Conservation (phyloP, 352 stramenopile species). For the Phytophthora ohioensis region DNA sequence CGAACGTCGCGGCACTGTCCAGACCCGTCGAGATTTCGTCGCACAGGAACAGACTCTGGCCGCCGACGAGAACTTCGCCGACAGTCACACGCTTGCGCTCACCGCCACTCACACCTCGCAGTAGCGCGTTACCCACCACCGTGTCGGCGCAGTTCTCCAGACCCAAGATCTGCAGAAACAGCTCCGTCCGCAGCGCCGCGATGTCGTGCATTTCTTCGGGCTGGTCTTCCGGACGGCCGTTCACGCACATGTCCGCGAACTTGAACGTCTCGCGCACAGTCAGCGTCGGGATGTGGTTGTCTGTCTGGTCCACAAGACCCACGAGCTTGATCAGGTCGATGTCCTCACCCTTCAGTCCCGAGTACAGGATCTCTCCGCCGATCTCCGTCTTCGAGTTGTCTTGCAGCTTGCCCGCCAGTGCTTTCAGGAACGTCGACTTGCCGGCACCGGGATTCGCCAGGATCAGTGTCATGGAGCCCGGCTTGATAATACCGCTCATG, state of each 20-base stretch:
- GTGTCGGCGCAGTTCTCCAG: constrained; percentile 92
- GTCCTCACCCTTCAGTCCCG: constrained; percentile 55
- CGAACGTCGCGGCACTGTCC: constrained; percentile 61
- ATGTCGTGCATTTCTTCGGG: constrained; percentile 79
- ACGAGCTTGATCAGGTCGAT: constrained; percentile 76
- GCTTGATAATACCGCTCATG: constrained; percentile 74
- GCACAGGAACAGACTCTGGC: constrained; percentile 78
- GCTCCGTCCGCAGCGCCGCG: constrained; percentile 64
- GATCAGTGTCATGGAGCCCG: constrained; percentile 52
- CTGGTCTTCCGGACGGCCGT: constrained; percentile 57
- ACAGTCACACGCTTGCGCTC: constrained; percentile 90
- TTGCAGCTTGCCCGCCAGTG: constrained; percentile 65
- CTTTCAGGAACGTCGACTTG: constrained; percentile 79
- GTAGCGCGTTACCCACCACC: constrained; percentile 90
- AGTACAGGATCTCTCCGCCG: constrained; percentile 68
- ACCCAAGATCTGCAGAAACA: constrained; percentile 85
- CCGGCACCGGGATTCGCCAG: constrained; percentile 64
- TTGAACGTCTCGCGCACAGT: constrained; percentile 92
- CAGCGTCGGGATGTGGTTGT: constrained; percentile 42
- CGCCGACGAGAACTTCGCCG: constrained; percentile 59
- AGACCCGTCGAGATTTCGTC: constrained; percentile 80
- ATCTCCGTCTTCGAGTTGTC: constrained; percentile 51
- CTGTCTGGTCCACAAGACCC: constrained; percentile 60
- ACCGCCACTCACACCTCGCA: constrained; percentile 92
- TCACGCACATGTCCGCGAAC: constrained; percentile 94